A percentile compares a stretch with the other conserved stretches of the same genome.
Conservation (phyloP, 2,329 filamentous ascomycete genomes). For the Colletotrichum costaricense region DNA sequence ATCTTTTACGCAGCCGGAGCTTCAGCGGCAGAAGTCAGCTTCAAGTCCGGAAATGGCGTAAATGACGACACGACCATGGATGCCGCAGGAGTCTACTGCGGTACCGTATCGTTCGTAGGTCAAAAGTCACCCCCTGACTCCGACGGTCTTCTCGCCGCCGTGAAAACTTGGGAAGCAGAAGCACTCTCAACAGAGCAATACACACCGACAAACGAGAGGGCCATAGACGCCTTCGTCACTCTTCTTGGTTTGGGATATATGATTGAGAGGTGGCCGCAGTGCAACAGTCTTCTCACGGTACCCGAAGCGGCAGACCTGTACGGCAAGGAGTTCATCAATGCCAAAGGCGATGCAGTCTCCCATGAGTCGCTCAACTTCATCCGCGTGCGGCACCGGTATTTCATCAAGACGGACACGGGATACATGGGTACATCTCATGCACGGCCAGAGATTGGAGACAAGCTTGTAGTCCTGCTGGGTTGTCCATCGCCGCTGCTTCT, state of each 20-base stretch:
- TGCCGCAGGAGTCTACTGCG: neutral
- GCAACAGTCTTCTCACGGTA: neutral
- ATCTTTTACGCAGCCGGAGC: neutral
- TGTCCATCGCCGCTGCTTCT: neutral
- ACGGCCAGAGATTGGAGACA: neutral
- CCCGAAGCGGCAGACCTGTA: neutral
- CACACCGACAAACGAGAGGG: neutral
- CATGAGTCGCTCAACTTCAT: slow-evolving; percentile 4
- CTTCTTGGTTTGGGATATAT: neutral
- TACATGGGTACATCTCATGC: slow-evolving; percentile 1
- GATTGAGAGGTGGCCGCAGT: slow-evolving; percentile 5
- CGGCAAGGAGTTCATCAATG: neutral
- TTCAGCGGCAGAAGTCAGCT: neutral
- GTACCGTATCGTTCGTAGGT: neutral
- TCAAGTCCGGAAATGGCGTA: neutral
- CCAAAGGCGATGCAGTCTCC: neutral
- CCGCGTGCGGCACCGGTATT: neutral
- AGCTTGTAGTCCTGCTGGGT: neutral
- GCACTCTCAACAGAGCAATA: neutral
- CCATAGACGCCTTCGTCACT: neutral
- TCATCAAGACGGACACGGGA: neutral
- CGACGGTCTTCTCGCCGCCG: neutral
- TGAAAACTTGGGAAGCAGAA: neutral
- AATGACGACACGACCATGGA: neutral
- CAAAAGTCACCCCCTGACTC: neutral